Evolutionary conservation across 1,284 basidiomycete species (phyloP).

Genomic region (Vanrija sp.): DNA sequence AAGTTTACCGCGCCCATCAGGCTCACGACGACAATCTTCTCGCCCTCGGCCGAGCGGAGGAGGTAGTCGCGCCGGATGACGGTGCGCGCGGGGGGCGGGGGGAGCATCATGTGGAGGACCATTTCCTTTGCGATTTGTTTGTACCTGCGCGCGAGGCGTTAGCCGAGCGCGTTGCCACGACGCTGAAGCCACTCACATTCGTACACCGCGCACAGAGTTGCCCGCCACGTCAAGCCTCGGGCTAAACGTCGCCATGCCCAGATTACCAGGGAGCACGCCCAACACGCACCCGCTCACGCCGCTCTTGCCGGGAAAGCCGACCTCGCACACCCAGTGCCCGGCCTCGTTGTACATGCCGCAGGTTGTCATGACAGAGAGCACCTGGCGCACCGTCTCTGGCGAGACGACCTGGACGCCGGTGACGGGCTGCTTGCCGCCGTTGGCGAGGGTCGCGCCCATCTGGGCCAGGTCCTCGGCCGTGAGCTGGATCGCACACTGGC

Average conservation of each 20-base stretch:
- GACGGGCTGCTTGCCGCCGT: constrained; percentile 2
- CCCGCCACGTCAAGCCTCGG: not conserved
- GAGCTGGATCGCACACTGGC: constrained; percentile 1
- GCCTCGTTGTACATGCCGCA: constrained; percentile 5
- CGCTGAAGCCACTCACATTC: not conserved
- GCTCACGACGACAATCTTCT: not conserved
- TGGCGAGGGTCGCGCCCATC: constrained; percentile 1
- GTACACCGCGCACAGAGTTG: not conserved
- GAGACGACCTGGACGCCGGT: not conserved
- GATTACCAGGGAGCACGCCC: not conserved
- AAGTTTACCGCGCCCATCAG: not conserved
- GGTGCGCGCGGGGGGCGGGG: not conserved
- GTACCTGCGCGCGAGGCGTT: too few species aligned
- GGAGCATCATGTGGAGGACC: too few species aligned
- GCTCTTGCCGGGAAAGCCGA: not conserved
- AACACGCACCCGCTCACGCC: constrained; percentile 1
- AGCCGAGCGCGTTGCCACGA: too few species aligned
- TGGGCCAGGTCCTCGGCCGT: not conserved
- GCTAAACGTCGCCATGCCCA: constrained; percentile 2
- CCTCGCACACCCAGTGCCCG: not conserved
- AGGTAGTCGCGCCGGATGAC: not conserved
- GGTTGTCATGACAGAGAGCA: not conserved
- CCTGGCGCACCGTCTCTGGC: not conserved
- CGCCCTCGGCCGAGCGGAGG: not conserved
- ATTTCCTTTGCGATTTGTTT: too few species aligned